Conservation (phyloP, 1,284 basidiomycete genomes). For the Papiliotrema laurentii region DNA sequence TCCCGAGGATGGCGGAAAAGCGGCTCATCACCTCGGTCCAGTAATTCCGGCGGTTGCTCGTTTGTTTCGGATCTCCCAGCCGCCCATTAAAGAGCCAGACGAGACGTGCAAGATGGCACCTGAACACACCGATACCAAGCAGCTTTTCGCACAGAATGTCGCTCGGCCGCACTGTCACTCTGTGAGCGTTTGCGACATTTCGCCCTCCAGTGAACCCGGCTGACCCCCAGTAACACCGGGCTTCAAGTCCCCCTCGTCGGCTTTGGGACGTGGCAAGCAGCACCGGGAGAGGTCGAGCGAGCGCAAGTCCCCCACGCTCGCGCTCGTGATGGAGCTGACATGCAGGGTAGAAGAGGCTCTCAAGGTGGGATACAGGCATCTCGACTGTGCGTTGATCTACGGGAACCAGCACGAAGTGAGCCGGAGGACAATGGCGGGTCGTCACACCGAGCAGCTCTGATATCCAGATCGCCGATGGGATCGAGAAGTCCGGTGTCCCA, state of each 20-base stretch:
- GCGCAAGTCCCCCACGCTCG: slow-evolving; percentile 41
- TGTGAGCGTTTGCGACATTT: slow-evolving; percentile 3
- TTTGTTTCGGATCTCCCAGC: too few species aligned
- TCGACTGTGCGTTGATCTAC: slow-evolving; percentile 66
- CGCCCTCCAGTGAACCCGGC: neutral
- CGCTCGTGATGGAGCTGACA: slow-evolving; percentile 43
- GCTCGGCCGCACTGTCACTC: slow-evolving; percentile 7
- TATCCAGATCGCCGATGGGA: slow-evolving; percentile 61
- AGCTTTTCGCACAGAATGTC: too few species aligned
- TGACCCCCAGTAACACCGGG: slow-evolving; percentile 17
- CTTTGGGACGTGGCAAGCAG: slow-evolving; percentile 76
- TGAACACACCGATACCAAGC: too few species aligned
- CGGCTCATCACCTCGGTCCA: too few species aligned
- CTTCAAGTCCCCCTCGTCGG: slow-evolving; percentile 62
- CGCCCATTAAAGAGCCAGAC: too few species aligned
- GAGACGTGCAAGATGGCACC: too few species aligned
- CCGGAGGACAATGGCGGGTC: too few species aligned
- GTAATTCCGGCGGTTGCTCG: too few species aligned
- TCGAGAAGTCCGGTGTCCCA: slow-evolving; percentile 69
- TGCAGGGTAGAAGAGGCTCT: slow-evolving; percentile 62
- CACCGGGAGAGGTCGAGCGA: slow-evolving; percentile 68
- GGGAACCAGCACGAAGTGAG: slow-evolving; percentile 81
- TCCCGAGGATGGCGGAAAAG: too few species aligned
- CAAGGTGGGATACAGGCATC: slow-evolving; percentile 68
- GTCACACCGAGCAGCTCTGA: slow-evolving; percentile 47